Conservation (phyloP, 768 basidiomycete species). For the Rhodotorula taiwanensis region DNA sequence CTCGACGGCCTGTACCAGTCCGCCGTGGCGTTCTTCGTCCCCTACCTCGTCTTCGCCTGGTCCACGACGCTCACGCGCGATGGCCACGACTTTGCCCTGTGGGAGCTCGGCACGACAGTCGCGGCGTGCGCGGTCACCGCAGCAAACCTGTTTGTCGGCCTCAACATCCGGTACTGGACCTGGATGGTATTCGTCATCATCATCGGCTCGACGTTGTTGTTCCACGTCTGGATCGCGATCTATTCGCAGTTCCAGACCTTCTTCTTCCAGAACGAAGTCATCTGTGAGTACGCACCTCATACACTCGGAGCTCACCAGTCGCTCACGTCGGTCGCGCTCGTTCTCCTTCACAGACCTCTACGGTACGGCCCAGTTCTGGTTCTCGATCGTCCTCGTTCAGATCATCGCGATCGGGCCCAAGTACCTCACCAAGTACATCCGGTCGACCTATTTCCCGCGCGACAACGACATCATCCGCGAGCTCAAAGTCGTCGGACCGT, state of each 20-base stretch:
- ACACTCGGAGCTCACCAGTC: background rate
- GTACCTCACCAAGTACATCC: conserved; percentile 66
- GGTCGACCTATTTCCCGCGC: conserved; percentile 63
- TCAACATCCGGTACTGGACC: conserved; percentile 82
- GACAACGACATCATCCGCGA: conserved; percentile 90
- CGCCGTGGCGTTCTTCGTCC: conserved; percentile 54
- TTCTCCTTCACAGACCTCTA: conserved; percentile 64
- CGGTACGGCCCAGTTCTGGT: conserved; percentile 75
- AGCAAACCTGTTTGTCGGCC: conserved; percentile 81
- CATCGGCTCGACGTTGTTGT: conserved; percentile 51
- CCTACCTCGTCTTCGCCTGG: conserved; percentile 55
- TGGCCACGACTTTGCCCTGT: conserved; percentile 70
- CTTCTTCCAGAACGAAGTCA: conserved; percentile 56
- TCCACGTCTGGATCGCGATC: conserved; percentile 66
- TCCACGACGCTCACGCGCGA: conserved; percentile 61
- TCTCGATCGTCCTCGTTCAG: conserved; percentile 62
- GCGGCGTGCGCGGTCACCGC: conserved; percentile 78
- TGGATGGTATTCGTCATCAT: conserved; percentile 39
- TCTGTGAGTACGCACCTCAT: conserved; percentile 5
- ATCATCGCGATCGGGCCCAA: conserved; percentile 71
- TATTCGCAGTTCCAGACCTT: conserved; percentile 72
- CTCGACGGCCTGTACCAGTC: conserved; percentile 90
- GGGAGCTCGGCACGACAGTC: conserved; percentile 88
- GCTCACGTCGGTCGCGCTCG: background rate
- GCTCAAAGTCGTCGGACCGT: conserved; percentile 32